Percentiles rank a stretch among this genome's conserved stretches.
These are phyloP conservation scores for Candida sanyaensis DNA, from an alignment of 1,139 yeast genomes.

Conservation along the genomic window DNA sequence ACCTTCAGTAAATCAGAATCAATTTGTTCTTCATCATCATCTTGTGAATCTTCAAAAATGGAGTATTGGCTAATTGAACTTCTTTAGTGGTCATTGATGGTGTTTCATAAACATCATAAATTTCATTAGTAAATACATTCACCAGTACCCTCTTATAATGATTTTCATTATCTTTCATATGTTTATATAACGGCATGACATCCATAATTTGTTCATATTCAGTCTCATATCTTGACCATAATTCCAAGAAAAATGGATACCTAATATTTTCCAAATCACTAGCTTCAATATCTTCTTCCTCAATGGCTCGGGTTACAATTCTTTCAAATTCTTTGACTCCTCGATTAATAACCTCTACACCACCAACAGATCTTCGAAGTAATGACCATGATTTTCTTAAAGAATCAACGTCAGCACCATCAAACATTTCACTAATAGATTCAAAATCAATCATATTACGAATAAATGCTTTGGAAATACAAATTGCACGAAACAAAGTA, in stretches of 20 bases:
- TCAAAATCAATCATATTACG: conserved; percentile 59
- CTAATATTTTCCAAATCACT: conserved; percentile 52
- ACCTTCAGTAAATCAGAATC: conserved; percentile 13
- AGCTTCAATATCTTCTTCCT: conserved; percentile 45
- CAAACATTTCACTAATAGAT: conserved; percentile 49
- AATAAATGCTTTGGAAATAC: conserved; percentile 59
- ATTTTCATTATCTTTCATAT: conserved; percentile 26
- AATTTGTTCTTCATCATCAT: conserved; percentile 9
- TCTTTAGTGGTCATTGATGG: conserved; percentile 61
- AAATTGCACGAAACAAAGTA: conserved; percentile 55
- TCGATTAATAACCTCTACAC: conserved; percentile 46
- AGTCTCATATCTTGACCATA: conserved; percentile 59
- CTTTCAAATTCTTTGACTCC: conserved; percentile 63
- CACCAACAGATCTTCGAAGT: conserved; percentile 59
- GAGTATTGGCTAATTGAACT: conserved; percentile 33
- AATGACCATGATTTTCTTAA: conserved; percentile 64
- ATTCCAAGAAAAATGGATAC: conserved; percentile 47
- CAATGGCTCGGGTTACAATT: conserved; percentile 53
- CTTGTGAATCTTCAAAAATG: conserved; percentile 34
- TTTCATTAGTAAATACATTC: conserved; percentile 15
- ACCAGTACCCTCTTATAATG: conserved; percentile 28
- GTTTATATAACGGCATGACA: conserved; percentile 41
- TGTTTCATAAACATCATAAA: conserved; percentile 41
- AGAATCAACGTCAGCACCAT: conserved; percentile 33
- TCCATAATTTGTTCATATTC: conserved; percentile 31